phyloP scores from a whole-genome alignment of 106 monocot species.

The Narthecium ossifragum region DNA sequence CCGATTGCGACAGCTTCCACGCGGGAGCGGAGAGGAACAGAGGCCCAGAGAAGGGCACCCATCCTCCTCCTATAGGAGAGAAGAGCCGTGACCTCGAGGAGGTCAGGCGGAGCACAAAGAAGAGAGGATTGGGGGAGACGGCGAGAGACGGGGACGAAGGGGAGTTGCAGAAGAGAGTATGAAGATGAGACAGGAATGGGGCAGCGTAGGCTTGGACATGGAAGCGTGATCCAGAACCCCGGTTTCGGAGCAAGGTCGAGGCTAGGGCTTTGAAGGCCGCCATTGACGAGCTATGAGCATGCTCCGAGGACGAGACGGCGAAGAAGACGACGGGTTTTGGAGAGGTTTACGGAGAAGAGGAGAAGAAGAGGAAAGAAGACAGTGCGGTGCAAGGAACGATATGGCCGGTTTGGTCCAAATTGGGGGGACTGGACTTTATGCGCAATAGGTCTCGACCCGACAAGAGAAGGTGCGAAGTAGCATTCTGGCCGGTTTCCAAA shows the following conservation, averaged over 20 bases:
- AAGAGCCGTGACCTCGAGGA: conserved; percentile 16
- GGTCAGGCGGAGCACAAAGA: conserved; percentile 17
- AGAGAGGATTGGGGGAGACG: conserved; percentile 11
- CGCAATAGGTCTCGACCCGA: too few species aligned
- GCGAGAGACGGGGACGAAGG: conserved; percentile 4
- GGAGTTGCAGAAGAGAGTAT: not conserved
- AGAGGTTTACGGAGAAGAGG: too few species aligned
- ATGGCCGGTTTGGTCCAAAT: too few species aligned
- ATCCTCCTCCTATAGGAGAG: conserved; percentile 9
- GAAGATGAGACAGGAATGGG: not conserved
- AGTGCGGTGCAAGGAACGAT: too few species aligned
- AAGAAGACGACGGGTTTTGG: conserved; percentile 1
- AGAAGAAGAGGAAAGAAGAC: not conserved
- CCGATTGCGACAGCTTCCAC: conserved; percentile 72
- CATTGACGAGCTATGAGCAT: conserved; percentile 44
- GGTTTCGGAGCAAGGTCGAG: conserved; percentile 32
- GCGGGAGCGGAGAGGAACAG: conserved; percentile 58
- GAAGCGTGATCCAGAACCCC: conserved; percentile 17
- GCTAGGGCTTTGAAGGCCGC: conserved; percentile 38
- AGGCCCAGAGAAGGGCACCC: conserved; percentile 27
- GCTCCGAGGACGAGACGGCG: not conserved
- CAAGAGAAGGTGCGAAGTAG: too few species aligned
- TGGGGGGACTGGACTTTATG: too few species aligned
- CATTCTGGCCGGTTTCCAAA: too few species aligned
- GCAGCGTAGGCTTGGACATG: conserved; percentile 1